Evolutionary conservation across 1,139 yeast species (phyloP), one percentile per base, ranked within the genome.

Genomic region (Yamadazyma blattariae): DNA sequence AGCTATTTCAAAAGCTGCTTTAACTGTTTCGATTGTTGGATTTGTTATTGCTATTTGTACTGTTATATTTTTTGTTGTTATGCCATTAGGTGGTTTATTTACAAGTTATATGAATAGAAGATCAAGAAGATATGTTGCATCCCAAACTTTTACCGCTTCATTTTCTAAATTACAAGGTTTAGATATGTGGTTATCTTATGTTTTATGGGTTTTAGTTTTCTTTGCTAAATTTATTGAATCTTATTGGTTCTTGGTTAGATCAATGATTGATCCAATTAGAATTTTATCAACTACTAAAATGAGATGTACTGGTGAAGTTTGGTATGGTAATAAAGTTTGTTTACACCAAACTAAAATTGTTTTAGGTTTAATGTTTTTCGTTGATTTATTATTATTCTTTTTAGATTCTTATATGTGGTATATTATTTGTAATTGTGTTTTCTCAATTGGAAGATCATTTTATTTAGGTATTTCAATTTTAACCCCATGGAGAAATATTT

Each of bases 401-500:
- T 78, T 92, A 75, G 98, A 92, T 84, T 88, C 97, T 48, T 92
- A 88, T 65, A 78, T 92, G 84, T 92, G 98, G 97, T 92, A 90
- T 76, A 90, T 92, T 74, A 74, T 92, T 52, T 82, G 87, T 64
- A 92, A 90, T 79, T 85, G 96, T 64, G 77, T 88, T 51, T 89
- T 87, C 77, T 90, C 97, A 43, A 89, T 92, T 56, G 97, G 96
- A 53, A 87, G 96, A 61, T 92, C 97, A 19, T 92, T 92, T 77
- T 92, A 90, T 74, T 76, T 92, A 64, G 98, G 98, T 83, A 89
- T 92, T 55, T 92, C 97, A 35, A 90, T 92, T 49, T 82, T 90
- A 74, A 92, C 98, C 37, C 98, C 98, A 44, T 92, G 98, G 98
- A 85, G 97, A 80, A 92, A 92, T 63, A 90, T 92, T 55, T 92